Conservation (phyloP, 495 filamentous ascomycete species). For the Podospora pseudoanserina region DNA sequence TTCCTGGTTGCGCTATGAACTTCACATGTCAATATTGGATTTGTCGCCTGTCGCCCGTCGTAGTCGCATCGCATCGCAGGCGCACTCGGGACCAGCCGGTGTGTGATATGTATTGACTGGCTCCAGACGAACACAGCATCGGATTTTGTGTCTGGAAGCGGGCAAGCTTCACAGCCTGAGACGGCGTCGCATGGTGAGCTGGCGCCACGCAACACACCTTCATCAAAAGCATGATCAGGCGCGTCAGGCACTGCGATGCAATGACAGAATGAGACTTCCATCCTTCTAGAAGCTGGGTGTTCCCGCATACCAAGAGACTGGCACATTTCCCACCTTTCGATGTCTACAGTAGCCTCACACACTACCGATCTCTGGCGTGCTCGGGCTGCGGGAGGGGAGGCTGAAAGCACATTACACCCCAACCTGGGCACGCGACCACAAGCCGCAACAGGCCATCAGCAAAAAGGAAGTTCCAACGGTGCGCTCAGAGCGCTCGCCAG, state of each 20-base stretch:
- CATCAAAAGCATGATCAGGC: neutral
- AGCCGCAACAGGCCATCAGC: neutral
- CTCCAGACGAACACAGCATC: neutral
- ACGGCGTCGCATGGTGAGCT: neutral
- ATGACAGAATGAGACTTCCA: neutral
- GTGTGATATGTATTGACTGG: neutral
- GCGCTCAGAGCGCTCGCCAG: neutral
- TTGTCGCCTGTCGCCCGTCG: neutral
- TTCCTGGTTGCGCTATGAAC: neutral
- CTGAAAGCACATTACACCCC: neutral
- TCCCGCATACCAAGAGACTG: neutral
- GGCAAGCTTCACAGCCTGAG: neutral
- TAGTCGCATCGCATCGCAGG: neutral
- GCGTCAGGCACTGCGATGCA: neutral
- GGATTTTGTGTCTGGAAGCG: neutral
- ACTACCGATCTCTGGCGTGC: neutral
- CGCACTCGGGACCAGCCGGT: neutral
- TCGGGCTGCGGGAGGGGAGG: neutral
- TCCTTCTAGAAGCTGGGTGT: neutral
- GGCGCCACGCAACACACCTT: neutral
- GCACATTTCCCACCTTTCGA: neutral
- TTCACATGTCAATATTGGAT: neutral
- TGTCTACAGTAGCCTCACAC: neutral
- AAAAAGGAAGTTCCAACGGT: neutral
- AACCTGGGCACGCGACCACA: constrained; percentile 1